Evolutionary conservation across 2,329 filamentous ascomycete genomes (phyloP).

Genomic region (Aaosphaeria pasadenensis): DNA sequence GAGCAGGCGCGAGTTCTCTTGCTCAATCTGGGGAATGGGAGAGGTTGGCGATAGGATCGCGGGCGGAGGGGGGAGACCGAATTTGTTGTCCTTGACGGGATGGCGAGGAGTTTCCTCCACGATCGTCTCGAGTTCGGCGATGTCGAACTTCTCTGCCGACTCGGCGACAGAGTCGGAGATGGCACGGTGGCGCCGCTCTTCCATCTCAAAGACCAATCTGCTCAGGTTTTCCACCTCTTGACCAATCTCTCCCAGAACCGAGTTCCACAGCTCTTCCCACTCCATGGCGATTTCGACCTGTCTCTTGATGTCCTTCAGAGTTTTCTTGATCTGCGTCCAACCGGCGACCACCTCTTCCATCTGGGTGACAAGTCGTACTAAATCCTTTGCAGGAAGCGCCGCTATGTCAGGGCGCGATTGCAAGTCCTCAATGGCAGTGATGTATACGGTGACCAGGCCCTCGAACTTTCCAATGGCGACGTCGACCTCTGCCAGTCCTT

Average conservation of each 20-base stretch:
- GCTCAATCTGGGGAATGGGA: slow-evolving; percentile 54
- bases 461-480: slow-evolving; percentile 79
- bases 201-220: slow-evolving; percentile 92
- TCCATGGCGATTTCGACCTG: slow-evolving; percentile 98
- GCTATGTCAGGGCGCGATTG: slow-evolving; percentile 76
- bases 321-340: slow-evolving; percentile 78
- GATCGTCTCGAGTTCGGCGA: slow-evolving; percentile 88
- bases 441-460: slow-evolving; percentile 85
- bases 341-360: slow-evolving; percentile 85
- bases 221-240: slow-evolving; percentile 79
- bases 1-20: slow-evolving; percentile 84
- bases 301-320: slow-evolving; percentile 74
- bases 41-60: slow-evolving; percentile 59
- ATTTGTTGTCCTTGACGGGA: slow-evolving; percentile 59
- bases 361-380: slow-evolving; percentile 74
- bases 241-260: slow-evolving; percentile 87
- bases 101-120: slow-evolving; percentile 75
- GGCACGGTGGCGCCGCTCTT: slow-evolving; percentile 85
- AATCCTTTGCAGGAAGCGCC: slow-evolving; percentile 66
- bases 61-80: slow-evolving; percentile 57
- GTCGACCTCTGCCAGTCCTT: slow-evolving; percentile 69
- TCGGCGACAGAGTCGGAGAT: slow-evolving; percentile 58
- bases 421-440: slow-evolving; percentile 88
- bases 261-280: slow-evolving; percentile 97
- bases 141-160: slow-evolving; percentile 65